phyloP scores from a whole-genome alignment of 768 basidiomycete genomes.

The Rubroboletus pulcherrimus region DNA sequence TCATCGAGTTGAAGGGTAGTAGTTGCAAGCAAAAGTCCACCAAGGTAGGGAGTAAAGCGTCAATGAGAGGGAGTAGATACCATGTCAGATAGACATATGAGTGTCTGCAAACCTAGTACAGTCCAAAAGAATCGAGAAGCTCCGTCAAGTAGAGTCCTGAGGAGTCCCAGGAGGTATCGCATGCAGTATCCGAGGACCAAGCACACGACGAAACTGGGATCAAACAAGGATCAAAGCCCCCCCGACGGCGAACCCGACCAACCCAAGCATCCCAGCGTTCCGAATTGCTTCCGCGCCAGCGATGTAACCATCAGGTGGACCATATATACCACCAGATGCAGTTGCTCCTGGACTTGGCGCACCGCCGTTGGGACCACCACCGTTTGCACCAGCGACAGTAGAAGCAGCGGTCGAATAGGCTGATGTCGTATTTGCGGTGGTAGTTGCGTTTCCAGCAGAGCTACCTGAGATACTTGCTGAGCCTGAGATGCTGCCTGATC shows the following conservation, averaged over 20 bases:
- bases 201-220: constrained; percentile 8
- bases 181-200: constrained; percentile 5
- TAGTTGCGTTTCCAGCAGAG: constrained; percentile 30
- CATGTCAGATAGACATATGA: constrained; percentile 19
- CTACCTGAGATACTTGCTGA: constrained; percentile 16
- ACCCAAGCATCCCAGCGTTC: constrained; percentile 41
- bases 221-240: constrained; percentile 47
- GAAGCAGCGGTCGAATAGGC: constrained; percentile 54
- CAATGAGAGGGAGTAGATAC: constrained; percentile 25
- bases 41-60: constrained; percentile 22
- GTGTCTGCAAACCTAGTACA: constrained; percentile 16
- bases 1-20: constrained; percentile 13
- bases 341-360: constrained; percentile 60
- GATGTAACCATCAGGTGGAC: constrained; percentile 67
- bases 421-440: constrained; percentile 19
- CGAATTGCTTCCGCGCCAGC: constrained; percentile 50
- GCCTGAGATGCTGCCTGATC: constrained; percentile 22
- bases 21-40: constrained; percentile 18
- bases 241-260: constrained; percentile 47
- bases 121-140: constrained; percentile 17
- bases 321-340: constrained; percentile 46
- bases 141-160: constrained; percentile 11
- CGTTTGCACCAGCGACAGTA: constrained; percentile 43
- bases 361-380: constrained; percentile 39
- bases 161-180: constrained; percentile 9